Conservation (phyloP, 176 grass and related monocot species). For the Alopecurus myosuroides region DNA sequence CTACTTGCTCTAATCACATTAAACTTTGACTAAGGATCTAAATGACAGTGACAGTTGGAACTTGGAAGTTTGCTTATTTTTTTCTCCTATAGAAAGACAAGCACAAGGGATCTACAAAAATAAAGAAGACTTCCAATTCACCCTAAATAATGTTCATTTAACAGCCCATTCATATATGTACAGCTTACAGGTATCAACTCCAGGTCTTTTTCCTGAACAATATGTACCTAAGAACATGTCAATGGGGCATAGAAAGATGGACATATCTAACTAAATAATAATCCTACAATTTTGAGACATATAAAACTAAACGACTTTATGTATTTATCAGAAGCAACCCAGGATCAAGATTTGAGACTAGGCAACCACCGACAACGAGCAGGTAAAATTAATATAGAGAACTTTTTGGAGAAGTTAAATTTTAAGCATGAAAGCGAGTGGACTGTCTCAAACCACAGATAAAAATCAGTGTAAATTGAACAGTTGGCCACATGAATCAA, state of each 20-base stretch:
- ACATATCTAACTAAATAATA: neutral
- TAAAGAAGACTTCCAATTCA: neutral
- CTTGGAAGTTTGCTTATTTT: neutral
- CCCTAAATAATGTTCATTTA: neutral
- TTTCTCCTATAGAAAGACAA: neutral
- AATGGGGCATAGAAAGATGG: neutral
- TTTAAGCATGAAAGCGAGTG: neutral
- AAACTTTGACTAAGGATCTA: neutral
- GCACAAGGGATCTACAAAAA: neutral
- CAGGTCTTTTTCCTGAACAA: neutral
- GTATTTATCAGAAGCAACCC: conserved; percentile 3
- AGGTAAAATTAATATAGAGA: neutral
- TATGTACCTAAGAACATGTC: neutral
- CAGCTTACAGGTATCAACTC: neutral
- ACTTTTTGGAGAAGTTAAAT: neutral
- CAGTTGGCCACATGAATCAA: neutral
- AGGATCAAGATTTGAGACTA: neutral
- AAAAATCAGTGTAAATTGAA: neutral
- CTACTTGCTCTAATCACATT: neutral
- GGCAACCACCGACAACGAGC: neutral
- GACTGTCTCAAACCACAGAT: neutral
- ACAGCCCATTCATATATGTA: neutral
- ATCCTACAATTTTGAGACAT: neutral
- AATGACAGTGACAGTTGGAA: neutral
- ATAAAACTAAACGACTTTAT: neutral